Percentiles rank a stretch among this genome's conserved stretches.
These are phyloP conservation scores for Aspergillus heteromorphus DNA, from an alignment of 495 filamentous ascomycete species.

Conservation along the genomic window DNA sequence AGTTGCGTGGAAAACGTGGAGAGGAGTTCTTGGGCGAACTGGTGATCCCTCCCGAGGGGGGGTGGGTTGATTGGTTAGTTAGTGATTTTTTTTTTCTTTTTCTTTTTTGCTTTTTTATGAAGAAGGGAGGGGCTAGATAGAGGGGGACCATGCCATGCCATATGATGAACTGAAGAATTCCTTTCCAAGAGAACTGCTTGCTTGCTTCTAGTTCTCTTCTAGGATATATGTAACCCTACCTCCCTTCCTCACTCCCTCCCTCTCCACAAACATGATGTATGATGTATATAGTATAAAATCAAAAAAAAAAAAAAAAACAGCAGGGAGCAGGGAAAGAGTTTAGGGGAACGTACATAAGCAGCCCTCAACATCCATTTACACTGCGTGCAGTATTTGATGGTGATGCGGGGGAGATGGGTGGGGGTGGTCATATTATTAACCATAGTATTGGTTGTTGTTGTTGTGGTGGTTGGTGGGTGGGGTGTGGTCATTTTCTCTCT, in stretches of 20 bases:
- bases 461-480: not conserved
- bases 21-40: conserved; percentile 96
- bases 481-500: conserved; percentile 2
- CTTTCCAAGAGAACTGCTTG: no score
- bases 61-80: not conserved
- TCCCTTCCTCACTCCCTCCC: no score
- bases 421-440: conserved; percentile 12
- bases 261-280: no score
- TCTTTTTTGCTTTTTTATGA: no score
- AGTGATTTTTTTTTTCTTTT: not conserved
- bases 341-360: conserved; percentile 65
- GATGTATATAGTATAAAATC: no score
- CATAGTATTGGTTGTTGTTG: not conserved
- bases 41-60: no score
- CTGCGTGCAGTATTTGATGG: conserved; percentile 76
- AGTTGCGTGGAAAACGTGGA: conserved; percentile 86
- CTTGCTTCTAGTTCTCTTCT: no score
- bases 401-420: conserved; percentile 54
- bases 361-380: conserved; percentile 91
- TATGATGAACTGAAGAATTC: no score
- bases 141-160: not conserved
- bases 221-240: no score
- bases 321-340: no score
- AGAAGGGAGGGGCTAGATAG: not conserved
- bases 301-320: no score